These are phyloP conservation scores for Voacanga thouarsii DNA, from an alignment of 257 asterid genomes.

Conservation along the genomic window DNA sequence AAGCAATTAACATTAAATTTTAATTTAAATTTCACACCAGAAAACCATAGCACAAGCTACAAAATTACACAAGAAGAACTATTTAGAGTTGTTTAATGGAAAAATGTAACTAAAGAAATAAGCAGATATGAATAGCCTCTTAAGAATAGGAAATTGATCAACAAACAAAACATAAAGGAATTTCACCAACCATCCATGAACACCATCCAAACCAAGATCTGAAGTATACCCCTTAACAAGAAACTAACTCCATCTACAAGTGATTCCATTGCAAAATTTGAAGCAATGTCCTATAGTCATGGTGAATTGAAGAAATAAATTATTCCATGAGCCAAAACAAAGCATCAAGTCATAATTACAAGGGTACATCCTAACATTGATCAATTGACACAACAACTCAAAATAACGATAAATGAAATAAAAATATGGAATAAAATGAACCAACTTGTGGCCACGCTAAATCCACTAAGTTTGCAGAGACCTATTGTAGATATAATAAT, in stretches of 20 bases:
- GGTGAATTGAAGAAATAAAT: constrained; percentile 22
- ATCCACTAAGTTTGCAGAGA: constrained; percentile 8
- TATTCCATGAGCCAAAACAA: constrained; percentile 21
- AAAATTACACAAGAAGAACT: neutral
- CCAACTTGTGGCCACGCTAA: neutral
- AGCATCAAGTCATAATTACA: neutral
- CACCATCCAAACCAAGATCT: too few relatives aligned
- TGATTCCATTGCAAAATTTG: constrained; percentile 49
- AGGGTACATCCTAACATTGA: neutral
- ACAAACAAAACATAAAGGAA: too few relatives aligned
- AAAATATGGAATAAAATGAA: neutral
- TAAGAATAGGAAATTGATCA: too few relatives aligned
- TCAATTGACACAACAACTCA: neutral
- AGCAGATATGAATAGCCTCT: neutral
- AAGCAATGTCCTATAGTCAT: constrained; percentile 35
- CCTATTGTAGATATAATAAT: constrained; percentile 1
- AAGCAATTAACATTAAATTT: neutral
- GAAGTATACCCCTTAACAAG: constrained; percentile 44
- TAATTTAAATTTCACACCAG: neutral
- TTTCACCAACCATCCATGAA: too few relatives aligned
- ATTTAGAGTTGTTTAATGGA: neutral
- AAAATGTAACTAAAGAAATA: neutral
- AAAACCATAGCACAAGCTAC: neutral
- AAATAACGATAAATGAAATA: constrained; percentile 5
- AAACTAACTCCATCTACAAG: constrained; percentile 61